phyloP scores from a whole-genome alignment of 768 basidiomycete genomes.

The Dictyophora rubrovolvata region DNA sequence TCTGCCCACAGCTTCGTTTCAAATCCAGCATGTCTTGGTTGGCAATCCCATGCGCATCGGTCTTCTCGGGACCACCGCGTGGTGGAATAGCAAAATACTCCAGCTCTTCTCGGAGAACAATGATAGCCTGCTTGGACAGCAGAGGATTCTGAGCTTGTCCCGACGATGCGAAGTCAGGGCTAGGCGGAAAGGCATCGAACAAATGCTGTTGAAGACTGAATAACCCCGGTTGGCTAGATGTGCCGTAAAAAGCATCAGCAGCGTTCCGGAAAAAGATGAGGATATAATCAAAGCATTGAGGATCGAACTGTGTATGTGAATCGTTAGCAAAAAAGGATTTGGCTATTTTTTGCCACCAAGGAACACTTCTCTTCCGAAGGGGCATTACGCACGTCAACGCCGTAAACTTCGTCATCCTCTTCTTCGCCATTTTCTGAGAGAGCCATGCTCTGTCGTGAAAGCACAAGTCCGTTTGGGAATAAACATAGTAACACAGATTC shows the following conservation, averaged over 20 bases:
- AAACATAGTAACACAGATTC: constrained; percentile 94
- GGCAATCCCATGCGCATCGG: constrained; percentile 72
- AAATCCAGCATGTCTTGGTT: constrained; percentile 69
- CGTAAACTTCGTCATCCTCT: constrained; percentile 88
- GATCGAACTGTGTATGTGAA: constrained; percentile 67
- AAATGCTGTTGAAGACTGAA: constrained; percentile 73
- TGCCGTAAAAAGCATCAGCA: constrained; percentile 88
- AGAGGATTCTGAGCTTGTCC: constrained; percentile 80
- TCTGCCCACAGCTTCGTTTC: constrained; percentile 79
- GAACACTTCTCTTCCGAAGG: background rate
- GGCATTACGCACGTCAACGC: constrained; percentile 73
- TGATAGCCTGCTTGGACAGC: constrained; percentile 93
- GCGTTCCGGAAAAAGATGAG: constrained; percentile 85
- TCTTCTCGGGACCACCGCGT: constrained; percentile 45
- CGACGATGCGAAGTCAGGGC: constrained; percentile 44
- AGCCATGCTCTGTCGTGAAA: constrained; percentile 76
- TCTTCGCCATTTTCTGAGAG: constrained; percentile 69
- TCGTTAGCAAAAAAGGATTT: background rate
- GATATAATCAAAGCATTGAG: constrained; percentile 91
- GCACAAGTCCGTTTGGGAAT: constrained; percentile 93
- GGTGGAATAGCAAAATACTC: constrained; percentile 97
- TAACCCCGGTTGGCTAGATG: constrained; percentile 57
- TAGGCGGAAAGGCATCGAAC: constrained; percentile 43
- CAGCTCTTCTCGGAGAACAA: constrained; percentile 93
- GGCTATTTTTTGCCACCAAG: background rate